Evolutionary conservation across 148 eudicot species (phyloP).

Genomic region (Mesembryanthemum crystallinum): DNA sequence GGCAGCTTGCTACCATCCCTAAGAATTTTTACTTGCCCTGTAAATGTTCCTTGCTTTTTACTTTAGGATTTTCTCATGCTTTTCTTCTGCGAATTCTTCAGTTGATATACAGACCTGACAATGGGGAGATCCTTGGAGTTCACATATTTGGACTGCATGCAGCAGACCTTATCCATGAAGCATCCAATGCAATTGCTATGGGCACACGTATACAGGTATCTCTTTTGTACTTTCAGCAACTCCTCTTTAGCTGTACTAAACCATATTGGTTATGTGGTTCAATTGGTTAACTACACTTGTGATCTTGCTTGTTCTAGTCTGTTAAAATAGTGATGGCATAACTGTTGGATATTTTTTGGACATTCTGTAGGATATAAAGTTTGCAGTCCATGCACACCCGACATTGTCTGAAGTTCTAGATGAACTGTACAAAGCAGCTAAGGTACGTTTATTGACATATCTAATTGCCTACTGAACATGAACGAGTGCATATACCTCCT

Average conservation of each 20-base stretch:
- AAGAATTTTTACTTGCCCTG: background rate
- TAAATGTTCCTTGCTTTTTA: background rate
- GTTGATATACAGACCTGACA: conserved; percentile 98
- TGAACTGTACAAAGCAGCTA: conserved; percentile 93
- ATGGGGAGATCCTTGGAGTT: conserved; percentile 96
- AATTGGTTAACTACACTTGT: background rate
- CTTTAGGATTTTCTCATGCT: conserved; percentile 12
- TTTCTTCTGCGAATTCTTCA: conserved; percentile 34
- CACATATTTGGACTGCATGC: conserved; percentile 98
- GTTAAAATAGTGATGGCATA: conserved; percentile 1
- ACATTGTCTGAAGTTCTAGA: conserved; percentile 97
- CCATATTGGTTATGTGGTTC: background rate
- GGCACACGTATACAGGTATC: conserved; percentile 82
- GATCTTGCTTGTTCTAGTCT: background rate
- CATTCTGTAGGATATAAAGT: conserved; percentile 73
- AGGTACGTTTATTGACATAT: conserved; percentile 44
- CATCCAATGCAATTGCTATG: conserved; percentile 95
- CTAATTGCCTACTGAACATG: background rate
- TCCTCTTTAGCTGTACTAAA: background rate
- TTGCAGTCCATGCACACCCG: conserved; percentile 98
- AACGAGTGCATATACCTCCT: background rate
- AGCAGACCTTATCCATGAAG: conserved; percentile 98
- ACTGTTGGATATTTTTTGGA: background rate
- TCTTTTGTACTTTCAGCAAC: background rate
- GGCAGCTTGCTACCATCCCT: background rate